A percentile compares a stretch with the other conserved stretches of the same genome.
Conservation (phyloP, 2,329 filamentous ascomycete genomes). For the Fulvia fulva region DNA sequence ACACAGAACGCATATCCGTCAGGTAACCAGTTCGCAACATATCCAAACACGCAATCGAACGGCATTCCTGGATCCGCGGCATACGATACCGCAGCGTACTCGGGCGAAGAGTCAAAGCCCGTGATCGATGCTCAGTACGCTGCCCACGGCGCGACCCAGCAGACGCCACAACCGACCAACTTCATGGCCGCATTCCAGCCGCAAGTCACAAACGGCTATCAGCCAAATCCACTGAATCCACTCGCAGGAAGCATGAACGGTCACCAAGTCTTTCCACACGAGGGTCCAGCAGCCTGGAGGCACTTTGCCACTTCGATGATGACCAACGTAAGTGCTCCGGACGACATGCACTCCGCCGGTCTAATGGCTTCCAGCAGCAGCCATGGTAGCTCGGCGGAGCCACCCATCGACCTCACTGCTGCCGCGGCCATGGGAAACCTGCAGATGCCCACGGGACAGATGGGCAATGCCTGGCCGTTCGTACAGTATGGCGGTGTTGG, state of each 20-base stretch:
- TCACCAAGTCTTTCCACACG: slow-evolving; percentile 14
- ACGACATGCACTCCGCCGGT: slow-evolving; percentile 14
- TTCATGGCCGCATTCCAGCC: slow-evolving; percentile 21
- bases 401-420: slow-evolving; percentile 5
- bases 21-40: slow-evolving; percentile 8
- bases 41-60: slow-evolving; percentile 11
- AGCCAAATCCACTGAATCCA: slow-evolving; percentile 3
- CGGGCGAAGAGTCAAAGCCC: slow-evolving; percentile 19
- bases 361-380: slow-evolving; percentile 15
- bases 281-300: slow-evolving; percentile 31
- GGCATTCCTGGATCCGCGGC: slow-evolving; percentile 12
- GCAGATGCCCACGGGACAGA: slow-evolving; percentile 20
- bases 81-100: slow-evolving; percentile 15
- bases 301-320: slow-evolving; percentile 31
- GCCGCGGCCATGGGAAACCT: slow-evolving; percentile 20
- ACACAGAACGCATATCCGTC: slow-evolving; percentile 14
- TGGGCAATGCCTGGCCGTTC: slow-evolving; percentile 24
- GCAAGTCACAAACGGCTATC: slow-evolving; percentile 11
- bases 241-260: slow-evolving; percentile 10
- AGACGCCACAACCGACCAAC: slow-evolving; percentile 11
- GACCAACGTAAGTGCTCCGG: slow-evolving; percentile 15
- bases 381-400: slow-evolving; percentile 12
- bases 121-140: slow-evolving; percentile 22
- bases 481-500: slow-evolving; percentile 18
- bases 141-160: slow-evolving; percentile 15